Evolutionary conservation across 345 rosid species (phyloP), one percentile per base, ranked within the genome.

Genomic region (Hibiscus mutabilis): DNA sequence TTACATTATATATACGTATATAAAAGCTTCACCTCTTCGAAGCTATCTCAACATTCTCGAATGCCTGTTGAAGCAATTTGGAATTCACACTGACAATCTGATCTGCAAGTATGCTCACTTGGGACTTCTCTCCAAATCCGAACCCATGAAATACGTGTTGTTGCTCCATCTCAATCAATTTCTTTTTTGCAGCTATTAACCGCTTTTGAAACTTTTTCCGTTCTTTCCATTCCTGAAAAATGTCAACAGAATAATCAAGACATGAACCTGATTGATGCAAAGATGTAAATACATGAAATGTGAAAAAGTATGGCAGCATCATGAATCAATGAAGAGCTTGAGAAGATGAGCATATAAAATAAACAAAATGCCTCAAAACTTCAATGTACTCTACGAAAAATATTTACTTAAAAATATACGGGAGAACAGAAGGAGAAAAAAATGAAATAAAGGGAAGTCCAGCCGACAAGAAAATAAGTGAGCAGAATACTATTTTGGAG

Each of bases 161-260:
- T 35, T 91, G 97, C 76, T 86, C 94, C 91, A 91, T 52, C 73
- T 93, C 97, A 84, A 55, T 37, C 25, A 93, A 78, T 81, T 88
- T 91, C 85, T 89, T 93, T 78, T 93, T 93, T 44, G 97, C 91
- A 75, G 92, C 83, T 81, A 89, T 86, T 70, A 93, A 86, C 76
- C 79, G 83, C 74, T 87, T 86, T 79, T 89, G 96, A 58, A 81
- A 77, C 80, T 76, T 91, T 75, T 88, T 93, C 70, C 91, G 80
- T 60, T 93, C 98, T 83, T 87, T 91, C 98, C 98, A 91, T 70
- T 87, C 96, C 98, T 93, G 87, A 77, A 79, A 81, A 56, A 70
- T 52, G 52, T 46, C 58, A 69, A 60, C 55, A 37, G 29, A 31
- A 42, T 35, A 46, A 52, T 66, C 16, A 27, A 49, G 16, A 49